Evolutionary conservation across 225 moss, liverwort and hornwort species (phyloP), one percentile per base, ranked within the genome.

Genomic region (Lunularia cruciata): DNA sequence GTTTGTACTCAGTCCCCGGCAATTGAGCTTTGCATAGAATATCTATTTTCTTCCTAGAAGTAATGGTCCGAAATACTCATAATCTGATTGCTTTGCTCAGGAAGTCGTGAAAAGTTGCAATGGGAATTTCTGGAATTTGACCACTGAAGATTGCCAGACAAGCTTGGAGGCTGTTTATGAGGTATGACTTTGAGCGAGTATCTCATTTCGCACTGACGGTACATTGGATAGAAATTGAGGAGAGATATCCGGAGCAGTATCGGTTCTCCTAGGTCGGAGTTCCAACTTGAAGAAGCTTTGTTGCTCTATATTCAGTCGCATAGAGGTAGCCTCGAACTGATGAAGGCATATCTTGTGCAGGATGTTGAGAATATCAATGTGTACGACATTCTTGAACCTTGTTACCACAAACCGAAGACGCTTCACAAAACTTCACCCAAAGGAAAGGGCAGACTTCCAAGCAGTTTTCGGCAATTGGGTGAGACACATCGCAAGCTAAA

Each of bases 301-400:
- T n/a, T n/a, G n/a, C n/a, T n/a, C n/a, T n/a, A n/a, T n/a, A n/a
- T n/a, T n/a, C n/a, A n/a, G n/a, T n/a, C n/a, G n/a, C n/a, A n/a
- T n/a, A n/a, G n/a, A 43, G 43, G 43, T 43, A 10, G 16, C 20
- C 18, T 49, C 4, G 1, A 45, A 8, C 28, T 64, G 28, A 43
- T 63, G 12, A 32, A 25, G 20, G 13, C 40, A 42, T 61, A 1
- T 13, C 32, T 32, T 33, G 69, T 69, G 79, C 84, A 94, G 90
- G 93, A 88, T 34, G 68, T 95, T 7, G 60, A 34, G 5, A 71
- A 77, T 68, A 27, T 95, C 28, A 95, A 92, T 57, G 33, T 95
- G 2, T 95, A 95, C 60, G 95, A 95, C 75, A 92, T 95, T 55
- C 78, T 92, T 72, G 92, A 95, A 36, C 92, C 95, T 8, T 95